These are phyloP conservation scores for Zymoseptoria crescenta DNA, from an alignment of 2,329 filamentous ascomycete species.

Conservation along the genomic window DNA sequence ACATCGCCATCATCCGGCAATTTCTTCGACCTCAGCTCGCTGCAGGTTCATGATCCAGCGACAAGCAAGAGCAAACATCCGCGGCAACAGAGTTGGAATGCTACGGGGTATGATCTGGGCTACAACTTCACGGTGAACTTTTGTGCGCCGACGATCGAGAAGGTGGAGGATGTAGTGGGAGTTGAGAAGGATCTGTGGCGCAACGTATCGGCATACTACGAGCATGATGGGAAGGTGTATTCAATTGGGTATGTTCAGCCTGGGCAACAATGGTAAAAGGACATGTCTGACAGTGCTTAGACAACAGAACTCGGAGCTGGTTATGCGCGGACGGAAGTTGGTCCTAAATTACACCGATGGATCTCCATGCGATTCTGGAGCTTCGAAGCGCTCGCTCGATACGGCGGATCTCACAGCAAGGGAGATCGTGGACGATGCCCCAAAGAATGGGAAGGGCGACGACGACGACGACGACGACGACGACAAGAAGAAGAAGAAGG, in stretches of 20 bases:
- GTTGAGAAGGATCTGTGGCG: conserved; percentile 54
- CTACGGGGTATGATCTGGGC: conserved; percentile 67
- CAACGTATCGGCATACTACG: conserved; percentile 75
- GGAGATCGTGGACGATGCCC: conserved; percentile 35
- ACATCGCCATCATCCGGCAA: conserved; percentile 52
- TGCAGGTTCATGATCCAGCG: conserved; percentile 46
- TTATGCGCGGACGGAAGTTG: conserved; percentile 59
- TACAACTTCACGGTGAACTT: conserved; percentile 80
- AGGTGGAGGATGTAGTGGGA: conserved; percentile 48
- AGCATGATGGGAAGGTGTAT: conserved; percentile 56
- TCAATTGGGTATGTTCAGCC: conserved; percentile 59
- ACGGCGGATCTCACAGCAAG: conserved; percentile 23
- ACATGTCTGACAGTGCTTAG: conserved; percentile 30
- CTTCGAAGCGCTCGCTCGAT: conserved; percentile 20
- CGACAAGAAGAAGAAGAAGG: conserved; percentile 18
- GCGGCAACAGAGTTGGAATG: conserved; percentile 54
- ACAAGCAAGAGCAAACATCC: conserved; percentile 43
- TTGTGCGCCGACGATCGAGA: conserved; percentile 65
- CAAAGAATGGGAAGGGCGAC: conserved; percentile 27
- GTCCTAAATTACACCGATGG: conserved; percentile 46
- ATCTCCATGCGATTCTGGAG: conserved; percentile 37
- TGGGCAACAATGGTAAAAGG: not conserved
- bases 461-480: conserved; percentile 23
- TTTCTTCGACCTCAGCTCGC: conserved; percentile 56
- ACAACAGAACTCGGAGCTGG: conserved; percentile 45